Evolutionary conservation across 2,329 filamentous ascomycete genomes (phyloP), one percentile per base, ranked within the genome.

Genomic region (Ophiostoma tasmaniense): DNA sequence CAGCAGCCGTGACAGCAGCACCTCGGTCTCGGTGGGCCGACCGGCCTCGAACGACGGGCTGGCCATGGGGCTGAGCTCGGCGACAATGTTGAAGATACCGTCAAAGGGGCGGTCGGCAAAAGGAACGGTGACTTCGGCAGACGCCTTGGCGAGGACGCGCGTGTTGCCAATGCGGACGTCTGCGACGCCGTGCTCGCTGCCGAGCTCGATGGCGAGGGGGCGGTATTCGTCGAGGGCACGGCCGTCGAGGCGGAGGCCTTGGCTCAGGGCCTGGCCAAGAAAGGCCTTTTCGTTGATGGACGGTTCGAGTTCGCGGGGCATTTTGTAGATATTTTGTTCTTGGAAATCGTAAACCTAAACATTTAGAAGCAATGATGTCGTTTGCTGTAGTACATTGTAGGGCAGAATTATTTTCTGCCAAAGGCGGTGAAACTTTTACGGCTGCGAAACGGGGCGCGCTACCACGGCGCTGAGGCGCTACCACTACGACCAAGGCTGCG

Each of bases 241-340:
- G 74, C 91, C 91, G 80, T 99, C 95, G 70, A 97, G 82, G 30
- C 95, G 91, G 70, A 93, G 81, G 73, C 90, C 87, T 75, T 97
- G 88, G 74, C 89, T 84, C 13, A 99, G 85, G 62, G 94, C 93
- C 76, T 96, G 87, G 71, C 89, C 83, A 73, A 97, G 86, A 78
- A 99, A 99, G 11, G 87, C 87, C 77, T 87, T 91, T 83, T 98
- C 94, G 77, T 94, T 92, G 72, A 90, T 85, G 67, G 94, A 97
- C 69, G 94, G 91, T 74, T 96, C 91, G 71, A 89, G 88, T 89
- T 97, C 93, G 79, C 91, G 90, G 76, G 94, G 94, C 94, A 98
- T 98, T 72, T 73, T n/a, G n/a, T n/a, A n/a, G n/a, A n/a, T n/a
- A n/a, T n/a, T n/a, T n/a, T n/a, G n/a, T n/a, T n/a, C n/a, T n/a